Conservation (phyloP, 2,329 filamentous ascomycete genomes). For the Hypoxylon sp. region DNA sequence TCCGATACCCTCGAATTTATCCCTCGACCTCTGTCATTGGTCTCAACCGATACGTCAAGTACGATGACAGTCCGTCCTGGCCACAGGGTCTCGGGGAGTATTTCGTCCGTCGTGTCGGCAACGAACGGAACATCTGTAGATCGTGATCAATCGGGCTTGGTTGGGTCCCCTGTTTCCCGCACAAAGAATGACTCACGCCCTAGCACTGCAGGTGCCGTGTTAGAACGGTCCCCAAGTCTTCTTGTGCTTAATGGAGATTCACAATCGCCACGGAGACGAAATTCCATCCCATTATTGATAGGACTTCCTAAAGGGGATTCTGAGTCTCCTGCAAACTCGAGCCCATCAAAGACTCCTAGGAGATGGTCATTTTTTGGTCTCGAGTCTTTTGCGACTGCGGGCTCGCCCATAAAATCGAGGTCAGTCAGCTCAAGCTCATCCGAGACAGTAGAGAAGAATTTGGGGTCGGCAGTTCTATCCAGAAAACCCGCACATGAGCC, state of each 20-base stretch:
- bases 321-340: constrained; percentile 57
- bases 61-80: constrained; percentile 77
- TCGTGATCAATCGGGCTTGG: constrained; percentile 55
- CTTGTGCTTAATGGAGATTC: constrained; percentile 52
- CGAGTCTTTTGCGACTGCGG: constrained; percentile 65
- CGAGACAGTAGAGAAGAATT: constrained; percentile 54
- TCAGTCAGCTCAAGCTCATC: constrained; percentile 63
- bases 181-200: constrained; percentile 68
- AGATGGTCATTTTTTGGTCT: constrained; percentile 74
- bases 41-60: constrained; percentile 87
- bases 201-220: constrained; percentile 78
- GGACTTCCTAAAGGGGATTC: constrained; percentile 56
- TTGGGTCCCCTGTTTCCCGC: constrained; percentile 58
- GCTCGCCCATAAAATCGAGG: constrained; percentile 62
- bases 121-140: constrained; percentile 61
- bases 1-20: constrained; percentile 88
- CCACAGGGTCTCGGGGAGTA: constrained; percentile 82
- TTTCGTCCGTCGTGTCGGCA: constrained; percentile 80
- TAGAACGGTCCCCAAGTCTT: constrained; percentile 65
- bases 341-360: constrained; percentile 66
- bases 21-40: constrained; percentile 82
- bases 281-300: constrained; percentile 70
- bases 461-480: constrained; percentile 50
- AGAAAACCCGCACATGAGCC: constrained; percentile 56
- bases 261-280: constrained; percentile 64